Evolutionary conservation across 2,329 filamentous ascomycete genomes (phyloP).

Genomic region (Penicillium sclerotiorum): DNA sequence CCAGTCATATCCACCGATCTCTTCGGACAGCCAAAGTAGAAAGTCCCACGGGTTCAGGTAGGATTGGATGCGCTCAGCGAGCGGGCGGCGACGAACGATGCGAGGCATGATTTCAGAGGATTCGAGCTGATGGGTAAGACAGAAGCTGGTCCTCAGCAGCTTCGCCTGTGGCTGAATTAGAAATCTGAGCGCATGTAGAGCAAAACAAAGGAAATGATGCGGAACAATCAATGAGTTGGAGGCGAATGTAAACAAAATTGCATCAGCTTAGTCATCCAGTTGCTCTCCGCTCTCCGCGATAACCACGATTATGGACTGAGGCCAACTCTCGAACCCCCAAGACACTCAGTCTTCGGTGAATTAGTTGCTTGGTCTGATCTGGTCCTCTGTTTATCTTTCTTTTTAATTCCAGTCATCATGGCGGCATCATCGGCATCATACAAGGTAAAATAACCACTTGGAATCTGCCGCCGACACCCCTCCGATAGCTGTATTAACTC

Average conservation of each 20-base stretch:
- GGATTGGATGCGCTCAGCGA: conserved; percentile 76
- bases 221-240: conserved; percentile 8
- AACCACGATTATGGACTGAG: conserved; percentile 21
- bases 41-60: conserved; percentile 87
- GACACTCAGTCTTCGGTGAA: conserved; percentile 1
- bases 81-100: conserved; percentile 78
- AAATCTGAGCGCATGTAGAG: conserved; percentile 13
- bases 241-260: conserved; percentile 19
- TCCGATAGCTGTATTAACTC: conserved; percentile 22
- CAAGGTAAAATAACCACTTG: conserved; percentile 46
- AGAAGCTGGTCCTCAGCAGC: conserved; percentile 23
- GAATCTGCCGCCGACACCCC: conserved; percentile 47
- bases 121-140: background rate
- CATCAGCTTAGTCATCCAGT: conserved; percentile 23
- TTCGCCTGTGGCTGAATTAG: conserved; percentile 10
- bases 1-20: conserved; percentile 89
- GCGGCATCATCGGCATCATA: conserved; percentile 60
- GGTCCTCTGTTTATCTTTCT: background rate
- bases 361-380: background rate
- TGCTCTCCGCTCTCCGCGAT: conserved; percentile 22
- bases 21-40: conserved; percentile 86
- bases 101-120: conserved; percentile 65
- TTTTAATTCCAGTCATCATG: conserved; percentile 47
- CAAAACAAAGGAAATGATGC: conserved; percentile 2
- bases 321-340: background rate